Base-by-base conservation (phyloP, 139 green algal genomes). In the Asterochloris sp. region DNA sequence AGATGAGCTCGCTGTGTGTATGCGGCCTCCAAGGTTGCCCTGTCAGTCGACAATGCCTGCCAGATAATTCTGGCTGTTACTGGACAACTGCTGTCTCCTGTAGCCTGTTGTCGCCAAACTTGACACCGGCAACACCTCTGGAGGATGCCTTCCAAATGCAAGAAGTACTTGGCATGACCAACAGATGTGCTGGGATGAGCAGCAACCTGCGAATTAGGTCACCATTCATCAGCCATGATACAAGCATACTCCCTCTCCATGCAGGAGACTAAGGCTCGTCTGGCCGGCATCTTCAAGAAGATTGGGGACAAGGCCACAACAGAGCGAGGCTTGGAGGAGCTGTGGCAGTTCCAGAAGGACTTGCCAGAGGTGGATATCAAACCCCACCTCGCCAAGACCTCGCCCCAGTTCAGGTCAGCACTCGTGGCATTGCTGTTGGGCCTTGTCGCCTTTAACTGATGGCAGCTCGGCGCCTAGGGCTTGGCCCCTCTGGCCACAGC, bases 271-370 rank as follows among this genome's bases (percentile, higher is more conserved):
- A 91, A 88, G 85, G 28, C 28, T 60, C 13, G 78, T 60, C 80
- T 92, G 64, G 84, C 84, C 63, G 63, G 60, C 71, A 89, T 91
- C 75, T 89, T 92, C 80, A 87, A 91, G 64, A 88, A 88, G 83
- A 90, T 91, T 73, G 86, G 87, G 61, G 86, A 90, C 28, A 89
- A 90, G 82, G 64, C 14, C 62, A 89, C 81, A n/a, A 88, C 88
- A 68, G 76, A 81, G 71, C 28, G 64, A 62, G 83, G 83, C 24
- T 24, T 86, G 62, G 68, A 78, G n/a, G 83, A 83, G 62, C 78
- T 86, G 69, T 79, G 64, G 62, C 69, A 81, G 11, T 86, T 81
- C n/a, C 63, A 71, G 71, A 69, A 28, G 28, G 69, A 83, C 61
- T 23, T 78, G 28, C 83, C 83, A 11, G 29, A 79, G 24, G 75